phyloP scores from a whole-genome alignment of 2,329 filamentous ascomycete genomes.

The Xylariales sp. region DNA sequence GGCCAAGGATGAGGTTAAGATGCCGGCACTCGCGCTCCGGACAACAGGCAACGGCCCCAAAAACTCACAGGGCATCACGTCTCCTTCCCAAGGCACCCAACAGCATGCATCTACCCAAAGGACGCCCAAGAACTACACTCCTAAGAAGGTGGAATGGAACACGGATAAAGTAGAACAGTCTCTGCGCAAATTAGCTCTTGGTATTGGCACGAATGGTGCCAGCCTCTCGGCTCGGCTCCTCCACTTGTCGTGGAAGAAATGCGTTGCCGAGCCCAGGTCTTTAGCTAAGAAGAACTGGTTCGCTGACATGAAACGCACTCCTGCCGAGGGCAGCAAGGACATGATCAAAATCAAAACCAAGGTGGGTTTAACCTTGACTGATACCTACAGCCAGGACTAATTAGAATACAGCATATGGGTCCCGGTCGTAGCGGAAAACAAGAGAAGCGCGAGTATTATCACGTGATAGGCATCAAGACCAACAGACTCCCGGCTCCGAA shows the following conservation, averaged over 20 bases:
- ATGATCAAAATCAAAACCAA: conserved; percentile 49
- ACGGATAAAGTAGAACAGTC: conserved; percentile 36
- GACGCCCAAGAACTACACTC: conserved; percentile 28
- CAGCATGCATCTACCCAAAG: conserved; percentile 16
- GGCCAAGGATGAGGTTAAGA: conserved; percentile 15
- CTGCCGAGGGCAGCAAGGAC: conserved; percentile 28
- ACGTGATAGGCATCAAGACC: conserved; percentile 43
- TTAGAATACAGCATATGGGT: conserved; percentile 34
- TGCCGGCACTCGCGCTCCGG: conserved; percentile 13
- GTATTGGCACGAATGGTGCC: conserved; percentile 42
- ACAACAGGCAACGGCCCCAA: conserved; percentile 11
- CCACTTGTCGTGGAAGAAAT: conserved; percentile 38
- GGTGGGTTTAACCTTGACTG: conserved; percentile 23
- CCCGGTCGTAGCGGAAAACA: conserved; percentile 33
- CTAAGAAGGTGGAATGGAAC: conserved; percentile 35
- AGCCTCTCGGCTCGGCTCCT: conserved; percentile 38
- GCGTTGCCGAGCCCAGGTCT: conserved; percentile 34
- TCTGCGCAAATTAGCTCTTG: conserved; percentile 34
- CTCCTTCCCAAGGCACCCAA: conserved; percentile 13
- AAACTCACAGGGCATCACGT: conserved; percentile 13
- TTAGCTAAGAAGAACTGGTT: conserved; percentile 44
- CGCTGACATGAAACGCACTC: conserved; percentile 34
- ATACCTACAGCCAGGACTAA: conserved; percentile 7
- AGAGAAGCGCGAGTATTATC: conserved; percentile 39
- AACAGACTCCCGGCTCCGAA: conserved; percentile 49